Base-by-base conservation (phyloP, 2,329 filamentous ascomycete species). In the Neofusicoccum cordaticola region DNA sequence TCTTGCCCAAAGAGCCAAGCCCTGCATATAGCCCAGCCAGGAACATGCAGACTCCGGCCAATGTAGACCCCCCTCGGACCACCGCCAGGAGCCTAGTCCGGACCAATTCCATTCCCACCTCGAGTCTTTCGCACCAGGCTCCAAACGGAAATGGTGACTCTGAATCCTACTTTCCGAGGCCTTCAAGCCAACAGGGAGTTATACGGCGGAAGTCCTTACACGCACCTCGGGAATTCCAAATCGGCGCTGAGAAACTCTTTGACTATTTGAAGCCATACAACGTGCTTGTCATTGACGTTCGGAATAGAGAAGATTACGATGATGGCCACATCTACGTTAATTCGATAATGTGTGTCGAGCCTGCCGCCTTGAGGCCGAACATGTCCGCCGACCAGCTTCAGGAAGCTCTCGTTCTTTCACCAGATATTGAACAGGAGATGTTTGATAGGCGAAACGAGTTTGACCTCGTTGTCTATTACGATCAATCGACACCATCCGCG, bases 401-500 rank as follows among this genome's bases (percentile, higher is more conserved):
- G 17, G 90, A 93, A 66, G 88, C 88, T 66, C 83, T 93, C 70
- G 83, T 92, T 1, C 77, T 95, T 5, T 89, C 87, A 0, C 89
- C 91, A 0, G 81, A 87, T n/a, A 77, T 83, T n/a, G 95, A 99
- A 74, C 88, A 90, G 69, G 79, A 83, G 1, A 81, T 92, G 37
- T 97, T 96, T 71, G 87, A 86, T 64, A 85, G 89, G 62, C 81
- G 87, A 13, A 85, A 93, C 68, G 84, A 90, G 64, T 97, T 90
- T 70, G 93, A 98, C 69, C 79, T 97, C 47, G 85, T 99, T 11
- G 91, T 99, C 0, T 95, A 96, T 71, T 96, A 98, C 74, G 93
- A 99, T 75, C 85, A 94, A 68, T 78, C 75, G 13, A 88, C 86
- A 67, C 84, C 74, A 82, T 91, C 72, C 65, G 84, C 77, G 69